Base-by-base conservation (phyloP, 495 filamentous ascomycete species). In the Polyplosphaeria fusca region DNA sequence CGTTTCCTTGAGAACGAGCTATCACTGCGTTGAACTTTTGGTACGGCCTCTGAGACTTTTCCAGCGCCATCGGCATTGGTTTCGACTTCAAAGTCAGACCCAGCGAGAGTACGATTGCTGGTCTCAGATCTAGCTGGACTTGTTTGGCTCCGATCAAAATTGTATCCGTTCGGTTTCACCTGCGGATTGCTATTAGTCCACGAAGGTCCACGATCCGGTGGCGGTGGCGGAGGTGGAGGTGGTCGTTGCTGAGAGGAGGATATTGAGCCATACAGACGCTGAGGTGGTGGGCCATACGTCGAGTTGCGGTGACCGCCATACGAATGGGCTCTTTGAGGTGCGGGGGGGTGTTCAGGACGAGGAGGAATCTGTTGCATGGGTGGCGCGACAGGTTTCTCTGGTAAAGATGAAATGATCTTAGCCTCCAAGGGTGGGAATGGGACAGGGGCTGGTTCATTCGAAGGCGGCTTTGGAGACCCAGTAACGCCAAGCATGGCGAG, bases 401-500 rank as follows among this genome's bases (percentile, higher is more conserved):
- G 58, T 2, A 61, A 41, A 3, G 50, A 55, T 13, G 41, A 27
- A 2, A 50, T 43, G 13, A 51, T 32, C 45, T 61, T 61, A 5
- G 14, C 45, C 12, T 50, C 45, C 19, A 45, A 4, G 3, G 19
- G 9, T 7, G n/a, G n/a, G 13, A 39, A 37, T 18, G 50, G 37
- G 25, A 55, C 16, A n/a, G 30, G 25, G 14, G 49, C 19, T 2
- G 39, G 23, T 26, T 61, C 58, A 41, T 55, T 40, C 14, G 58
- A 72, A 18, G 66, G 63, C 23, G 67, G 58, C 51, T 71, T 72
- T 14, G 71, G 70, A 9, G 63, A 64, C 12, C 71, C 71, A 5
- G 68, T 72, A 11, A 72, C 70, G 23, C 71, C 70, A 26, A 72
- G 44, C 35, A 52, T 53, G 3, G 69, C 69, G 26, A 73, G 63